Evolutionary conservation across 371 early-diverging fungal species (phyloP), one percentile per base, ranked within the genome.

Genomic region (Rhizopus microsporus): DNA sequence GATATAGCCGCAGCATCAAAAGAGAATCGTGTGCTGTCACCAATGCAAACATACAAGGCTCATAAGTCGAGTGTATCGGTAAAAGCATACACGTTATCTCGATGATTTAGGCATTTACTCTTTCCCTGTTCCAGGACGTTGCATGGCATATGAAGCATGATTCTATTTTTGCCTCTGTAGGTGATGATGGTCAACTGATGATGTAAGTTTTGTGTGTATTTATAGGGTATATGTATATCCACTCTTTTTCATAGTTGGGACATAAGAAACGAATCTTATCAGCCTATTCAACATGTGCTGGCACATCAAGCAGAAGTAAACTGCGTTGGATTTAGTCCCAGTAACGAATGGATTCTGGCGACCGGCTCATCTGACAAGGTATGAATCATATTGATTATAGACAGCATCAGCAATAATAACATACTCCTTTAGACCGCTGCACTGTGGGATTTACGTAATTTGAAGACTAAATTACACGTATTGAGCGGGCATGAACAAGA

Each of bases 331-430:
- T 99, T 96, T 77, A 92, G 93, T 68, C 96, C 96, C 5, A 74
- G 77, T 33, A 94, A 89, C 62, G 95, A 95, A 65, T 88, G 81
- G 68, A 71, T 98, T n/a, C 72, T 99, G 16, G 97, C 95, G 0
- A 99, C 99, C 3, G 97, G 95, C n/a, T 92, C 96, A 3, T 86
- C 90, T 8, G 99, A 99, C 75, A 91, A 88, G 76, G 90, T 88
- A 66, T 47, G 17, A 10, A 29, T 17, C 16, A 43, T 43, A 12
- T 9, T 7, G 3, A 43, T 7, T 43, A 16, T 1, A n/a, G 15
- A 16, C 31, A 35, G n/a, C 13, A 13, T 29, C 23, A 7, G 16
- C 13, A n/a, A 55, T 1, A 12, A 15, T 23, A 23, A 23, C 3
- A 39, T 4, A 38, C 9, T 38, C 33, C 10, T 47, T 30, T 54